Base-by-base conservation (phyloP, 176 grass and related monocot species). In the Eleusine indica region DNA sequence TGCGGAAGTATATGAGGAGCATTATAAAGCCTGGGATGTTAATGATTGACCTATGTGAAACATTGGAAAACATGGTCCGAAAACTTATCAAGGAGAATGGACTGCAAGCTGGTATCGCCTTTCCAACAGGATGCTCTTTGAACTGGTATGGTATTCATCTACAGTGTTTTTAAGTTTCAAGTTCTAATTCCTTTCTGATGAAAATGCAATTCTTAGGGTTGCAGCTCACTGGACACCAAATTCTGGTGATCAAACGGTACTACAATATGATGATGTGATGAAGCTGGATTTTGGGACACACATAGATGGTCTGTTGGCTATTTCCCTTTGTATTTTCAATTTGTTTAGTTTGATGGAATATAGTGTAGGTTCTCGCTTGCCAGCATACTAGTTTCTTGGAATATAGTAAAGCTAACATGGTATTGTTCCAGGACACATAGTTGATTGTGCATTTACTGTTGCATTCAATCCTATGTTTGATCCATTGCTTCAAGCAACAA, bases 201-300 rank as follows among this genome's bases (percentile, higher is more conserved):
- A 22, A 82, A 62, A 70, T 4, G 44, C 39, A 53, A 70, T 86
- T 77, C 69, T 69, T 83, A 98, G 96, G 96, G 96, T 99, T 60
- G 96, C 93, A 82, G 93, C 96, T 72, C 96, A 99, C 73, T 99
- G 96, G 96, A 96, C 96, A 70, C 96, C 96, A 41, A 99, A 99
- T 85, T 83, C 96, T 86, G 96, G 96, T 78, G 93, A 99, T 83
- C 95, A 92, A 87, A 95, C 96, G 81, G 91, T 94, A 32, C 85
- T 99, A 25, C 96, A 94, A 68, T 99, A 96, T 73, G 93, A 99
- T 89, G 96, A 99, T 89, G 96, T 99, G 78, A 99, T 99, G 96
- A 99, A 99, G 79, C 76, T 99, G 74, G 96, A 99, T 92, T 99
- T 96, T 92, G 96, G 96, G 54, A 96, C 96, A 78, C 96, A 99